Conservation (phyloP, 2,329 filamentous ascomycete species). For the Aphanocladium album region DNA sequence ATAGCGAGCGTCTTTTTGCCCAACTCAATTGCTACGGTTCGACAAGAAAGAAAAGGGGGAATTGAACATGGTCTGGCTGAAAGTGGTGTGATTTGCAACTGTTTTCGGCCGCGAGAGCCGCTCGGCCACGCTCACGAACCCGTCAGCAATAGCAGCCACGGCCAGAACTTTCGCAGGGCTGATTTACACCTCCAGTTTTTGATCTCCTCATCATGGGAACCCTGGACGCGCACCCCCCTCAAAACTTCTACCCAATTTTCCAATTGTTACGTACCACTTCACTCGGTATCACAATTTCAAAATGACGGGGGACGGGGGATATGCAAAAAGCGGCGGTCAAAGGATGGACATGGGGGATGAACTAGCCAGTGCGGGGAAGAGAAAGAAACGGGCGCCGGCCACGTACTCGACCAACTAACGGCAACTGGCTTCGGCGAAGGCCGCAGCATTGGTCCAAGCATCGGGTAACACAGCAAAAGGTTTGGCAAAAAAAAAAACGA, state of each 20-base stretch:
- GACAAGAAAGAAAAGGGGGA: not conserved
- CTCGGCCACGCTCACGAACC: not conserved
- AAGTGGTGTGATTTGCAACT: not conserved
- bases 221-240: not conserved
- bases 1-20: no score
- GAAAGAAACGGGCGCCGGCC: not conserved
- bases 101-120: not conserved
- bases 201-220: not conserved
- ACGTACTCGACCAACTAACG: not conserved
- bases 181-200: not conserved
- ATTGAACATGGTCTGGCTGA: not conserved
- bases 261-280: not conserved
- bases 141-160: not conserved
- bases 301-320: not conserved
- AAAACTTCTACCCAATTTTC: no score
- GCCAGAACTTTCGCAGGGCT: not conserved
- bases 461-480: no score
- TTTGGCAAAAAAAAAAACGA: no score
- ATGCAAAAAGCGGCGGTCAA: not conserved
- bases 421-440: not conserved
- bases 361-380: not conserved
- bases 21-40: not conserved
- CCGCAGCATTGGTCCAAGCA: not conserved
- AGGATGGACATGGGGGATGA: not conserved
- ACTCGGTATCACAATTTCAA: not conserved